Base-by-base conservation (phyloP, 345 rosid species). In the Cardamine resedifolia region DNA sequence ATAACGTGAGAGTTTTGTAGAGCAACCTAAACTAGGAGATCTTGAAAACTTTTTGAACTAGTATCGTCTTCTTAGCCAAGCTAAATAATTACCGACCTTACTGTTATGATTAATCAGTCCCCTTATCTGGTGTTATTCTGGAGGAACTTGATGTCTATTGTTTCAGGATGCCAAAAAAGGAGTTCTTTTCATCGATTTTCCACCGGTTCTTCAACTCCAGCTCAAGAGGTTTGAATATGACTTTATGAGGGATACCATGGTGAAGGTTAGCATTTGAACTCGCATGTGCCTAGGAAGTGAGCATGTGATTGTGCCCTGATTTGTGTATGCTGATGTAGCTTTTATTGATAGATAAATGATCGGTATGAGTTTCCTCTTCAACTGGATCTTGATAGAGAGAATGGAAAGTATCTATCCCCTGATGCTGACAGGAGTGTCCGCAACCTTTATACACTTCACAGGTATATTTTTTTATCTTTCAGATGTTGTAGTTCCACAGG, bases 121-220 rank as follows among this genome's bases (percentile, higher is more conserved):
- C 41, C 58, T 52, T 53, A 56, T 41, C 33, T 44, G 36, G 43
- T 68, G 65, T 60, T 68, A 62, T 62, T 53, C 5, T 44, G 41
- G 63, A 36, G 51, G 33, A 68, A 52, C 12, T 58, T 20, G 47
- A 60, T 68, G 27, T 53, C 28, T 34, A 18, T 68, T 70, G 47
- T 74, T 86, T 58, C 85, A 93, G 98, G 98, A 94, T 79, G 98
- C 98, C 47, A 91, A 79, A 84, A 94, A 91, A 77, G 96, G 97
- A 26, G 97, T 94, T 33, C 72, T 88, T 64, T 94, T 94, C 78
- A 89, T 86, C 49, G 97, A 93, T 78, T 91, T 93, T 27, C 98
- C 98, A 34, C 97, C 98, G 1, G 98, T 93, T 49, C 98, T 94
- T 85, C 98, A 94, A 76, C 97, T 91, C 68, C 98, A 94, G 77